Evolutionary conservation across 2,329 filamentous ascomycete genomes (phyloP).

Genomic region (Chalaropsis ovoidea): DNA sequence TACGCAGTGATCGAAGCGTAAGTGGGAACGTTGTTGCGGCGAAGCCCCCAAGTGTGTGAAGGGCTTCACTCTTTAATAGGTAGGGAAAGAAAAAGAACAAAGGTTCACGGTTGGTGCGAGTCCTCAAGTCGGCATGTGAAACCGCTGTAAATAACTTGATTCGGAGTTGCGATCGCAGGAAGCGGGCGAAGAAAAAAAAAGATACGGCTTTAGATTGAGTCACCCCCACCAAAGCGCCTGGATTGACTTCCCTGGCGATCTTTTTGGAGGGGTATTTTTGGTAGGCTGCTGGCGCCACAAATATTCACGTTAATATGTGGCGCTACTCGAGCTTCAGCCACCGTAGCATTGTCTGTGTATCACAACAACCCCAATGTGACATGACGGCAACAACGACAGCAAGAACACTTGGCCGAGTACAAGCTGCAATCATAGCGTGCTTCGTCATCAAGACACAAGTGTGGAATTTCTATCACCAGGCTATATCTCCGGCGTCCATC

Average conservation of each 20-base stretch:
- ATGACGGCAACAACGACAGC: too few relatives aligned
- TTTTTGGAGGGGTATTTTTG: constrained; percentile 14
- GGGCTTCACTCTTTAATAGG: constrained; percentile 18
- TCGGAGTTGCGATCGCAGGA: neutral
- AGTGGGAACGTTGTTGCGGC: constrained; percentile 24
- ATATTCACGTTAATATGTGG: neutral
- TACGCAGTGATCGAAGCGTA: constrained; percentile 24
- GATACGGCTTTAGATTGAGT: constrained; percentile 15
- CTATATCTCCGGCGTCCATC: neutral
- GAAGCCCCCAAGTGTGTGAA: constrained; percentile 22
- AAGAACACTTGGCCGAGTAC: too few relatives aligned
- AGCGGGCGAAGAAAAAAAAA: constrained; percentile 8
- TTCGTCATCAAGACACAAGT: too few relatives aligned
- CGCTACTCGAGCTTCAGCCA: constrained; percentile 1
- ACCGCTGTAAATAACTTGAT: neutral
- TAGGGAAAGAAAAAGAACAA: constrained; percentile 2
- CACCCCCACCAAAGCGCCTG: constrained; percentile 10
- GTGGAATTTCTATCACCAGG: neutral
- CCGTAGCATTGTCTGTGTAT: neutral
- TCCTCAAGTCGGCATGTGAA: neutral
- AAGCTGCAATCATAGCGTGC: neutral
- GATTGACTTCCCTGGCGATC: neutral
- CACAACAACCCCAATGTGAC: neutral
- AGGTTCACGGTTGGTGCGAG: neutral
- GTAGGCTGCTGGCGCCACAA: constrained; percentile 7